A percentile compares a stretch with the other conserved stretches of the same genome.
Evolutionary conservation across 441 rosid genomes (phyloP).

Genomic region (Corymbia citriodora): DNA sequence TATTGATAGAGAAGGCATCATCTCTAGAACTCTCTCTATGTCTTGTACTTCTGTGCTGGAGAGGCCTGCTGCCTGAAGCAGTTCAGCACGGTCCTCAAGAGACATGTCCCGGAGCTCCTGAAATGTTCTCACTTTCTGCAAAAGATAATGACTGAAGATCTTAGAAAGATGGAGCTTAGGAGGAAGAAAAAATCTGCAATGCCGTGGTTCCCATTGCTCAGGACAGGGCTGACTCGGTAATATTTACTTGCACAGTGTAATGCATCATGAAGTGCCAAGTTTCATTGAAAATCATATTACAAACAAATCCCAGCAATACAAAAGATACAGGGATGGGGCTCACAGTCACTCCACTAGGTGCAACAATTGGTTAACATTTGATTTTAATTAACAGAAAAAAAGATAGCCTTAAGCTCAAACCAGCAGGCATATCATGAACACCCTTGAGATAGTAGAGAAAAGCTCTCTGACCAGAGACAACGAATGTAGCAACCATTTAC

Average conservation of each 20-base stretch:
- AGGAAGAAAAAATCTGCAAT: background rate
- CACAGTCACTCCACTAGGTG: background rate
- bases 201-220: background rate
- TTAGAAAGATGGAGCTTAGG: background rate
- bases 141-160: background rate
- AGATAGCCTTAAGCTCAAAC: background rate
- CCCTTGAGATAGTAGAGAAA: background rate
- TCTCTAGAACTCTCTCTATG: constrained; percentile 77
- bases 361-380: background rate
- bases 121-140: constrained; percentile 98
- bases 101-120: constrained; percentile 77
- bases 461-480: background rate
- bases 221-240: background rate
- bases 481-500: background rate
- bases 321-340: background rate
- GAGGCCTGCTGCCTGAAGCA: constrained; percentile 79
- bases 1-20: constrained; percentile 86
- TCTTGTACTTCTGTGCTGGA: constrained; percentile 65
- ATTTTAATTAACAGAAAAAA: background rate
- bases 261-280: background rate
- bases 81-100: constrained; percentile 60
- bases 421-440: background rate
- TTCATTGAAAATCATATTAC: background rate
- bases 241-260: background rate
- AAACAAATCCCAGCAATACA: background rate